Conservation (phyloP, 805 yeast genomes). For the Cyberlindnera euphorbiae region DNA sequence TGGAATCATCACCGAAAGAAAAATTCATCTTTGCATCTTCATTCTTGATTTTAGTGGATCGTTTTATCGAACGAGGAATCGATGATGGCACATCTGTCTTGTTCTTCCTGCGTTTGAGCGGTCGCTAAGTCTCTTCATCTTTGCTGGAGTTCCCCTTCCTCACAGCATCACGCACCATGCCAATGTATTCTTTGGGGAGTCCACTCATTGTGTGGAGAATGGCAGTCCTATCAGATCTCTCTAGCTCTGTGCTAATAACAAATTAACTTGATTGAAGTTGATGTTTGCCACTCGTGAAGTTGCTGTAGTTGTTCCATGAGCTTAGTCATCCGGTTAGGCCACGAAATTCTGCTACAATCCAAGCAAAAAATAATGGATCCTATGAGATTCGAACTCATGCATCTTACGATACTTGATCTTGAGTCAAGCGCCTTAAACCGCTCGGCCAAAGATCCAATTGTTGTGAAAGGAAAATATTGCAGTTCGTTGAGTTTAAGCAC, state of each 20-base stretch:
- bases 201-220: constrained; percentile 9
- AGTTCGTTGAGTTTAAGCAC: too few species aligned
- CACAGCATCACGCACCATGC: constrained; percentile 20
- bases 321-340: too few species aligned
- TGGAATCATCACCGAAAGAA: too few species aligned
- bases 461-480: not conserved
- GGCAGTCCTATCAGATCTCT: too few species aligned
- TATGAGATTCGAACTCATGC: constrained; percentile 22
- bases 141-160: not conserved
- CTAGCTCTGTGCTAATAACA: too few species aligned
- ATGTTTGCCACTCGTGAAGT: too few species aligned
- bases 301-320: too few species aligned
- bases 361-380: constrained; percentile 19
- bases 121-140: constrained; percentile 3
- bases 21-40: not conserved
- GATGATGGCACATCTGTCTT: too few species aligned
- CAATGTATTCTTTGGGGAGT: constrained; percentile 20
- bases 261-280: too few species aligned
- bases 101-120: constrained; percentile 17
- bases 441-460: constrained; percentile 21
- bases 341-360: too few species aligned
- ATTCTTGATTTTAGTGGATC: not conserved
- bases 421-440: constrained; percentile 23
- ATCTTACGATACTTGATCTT: constrained; percentile 22
- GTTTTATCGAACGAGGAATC: not conserved